Percentiles rank a stretch among this genome's conserved stretches.
Conservation (phyloP, 148 eudicot genomes). For the Fallopia convolvulus region DNA sequence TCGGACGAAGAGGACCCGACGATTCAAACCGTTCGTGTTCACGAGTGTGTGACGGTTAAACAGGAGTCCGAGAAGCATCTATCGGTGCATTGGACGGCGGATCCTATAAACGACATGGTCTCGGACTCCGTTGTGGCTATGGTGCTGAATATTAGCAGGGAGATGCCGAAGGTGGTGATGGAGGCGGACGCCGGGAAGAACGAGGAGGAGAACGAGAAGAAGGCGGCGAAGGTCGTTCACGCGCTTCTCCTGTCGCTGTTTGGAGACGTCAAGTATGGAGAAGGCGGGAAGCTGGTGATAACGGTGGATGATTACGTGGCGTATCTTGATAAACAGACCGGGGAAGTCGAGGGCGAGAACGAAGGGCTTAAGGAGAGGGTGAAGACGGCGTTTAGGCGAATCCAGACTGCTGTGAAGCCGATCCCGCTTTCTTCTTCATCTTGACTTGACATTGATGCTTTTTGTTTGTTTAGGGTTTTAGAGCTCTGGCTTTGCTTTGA, state of each 20-base stretch:
- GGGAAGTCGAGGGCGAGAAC: slow-evolving; percentile 76
- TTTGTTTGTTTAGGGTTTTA: too few species aligned
- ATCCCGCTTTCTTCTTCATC: slow-evolving; percentile 34
- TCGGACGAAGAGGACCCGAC: slow-evolving; percentile 53
- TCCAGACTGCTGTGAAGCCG: slow-evolving; percentile 62
- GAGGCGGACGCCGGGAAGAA: slow-evolving; percentile 35
- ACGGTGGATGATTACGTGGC: slow-evolving; percentile 70
- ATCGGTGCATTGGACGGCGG: slow-evolving; percentile 79
- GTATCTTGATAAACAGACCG: slow-evolving; percentile 57
- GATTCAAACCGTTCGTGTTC: slow-evolving; percentile 53
- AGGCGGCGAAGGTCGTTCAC: slow-evolving; percentile 58
- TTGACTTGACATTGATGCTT: too few species aligned
- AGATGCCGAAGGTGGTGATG: slow-evolving; percentile 80
- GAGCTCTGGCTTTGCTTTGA: too few species aligned
- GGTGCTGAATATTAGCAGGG: slow-evolving; percentile 69
- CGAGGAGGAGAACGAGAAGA: slow-evolving; percentile 49
- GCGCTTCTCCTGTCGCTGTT: slow-evolving; percentile 73
- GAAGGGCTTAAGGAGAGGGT: slow-evolving; percentile 81
- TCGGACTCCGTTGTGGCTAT: slow-evolving; percentile 84
- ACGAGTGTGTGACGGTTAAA: slow-evolving; percentile 58
- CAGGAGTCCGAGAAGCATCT: slow-evolving; percentile 78
- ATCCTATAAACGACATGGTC: slow-evolving; percentile 92
- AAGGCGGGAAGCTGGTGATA: slow-evolving; percentile 61
- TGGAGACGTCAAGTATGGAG: slow-evolving; percentile 76
- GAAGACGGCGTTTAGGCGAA: slow-evolving; percentile 49